These are phyloP conservation scores for Globisporangium barbulae DNA, from an alignment of 352 stramenopile species.

Conservation along the genomic window DNA sequence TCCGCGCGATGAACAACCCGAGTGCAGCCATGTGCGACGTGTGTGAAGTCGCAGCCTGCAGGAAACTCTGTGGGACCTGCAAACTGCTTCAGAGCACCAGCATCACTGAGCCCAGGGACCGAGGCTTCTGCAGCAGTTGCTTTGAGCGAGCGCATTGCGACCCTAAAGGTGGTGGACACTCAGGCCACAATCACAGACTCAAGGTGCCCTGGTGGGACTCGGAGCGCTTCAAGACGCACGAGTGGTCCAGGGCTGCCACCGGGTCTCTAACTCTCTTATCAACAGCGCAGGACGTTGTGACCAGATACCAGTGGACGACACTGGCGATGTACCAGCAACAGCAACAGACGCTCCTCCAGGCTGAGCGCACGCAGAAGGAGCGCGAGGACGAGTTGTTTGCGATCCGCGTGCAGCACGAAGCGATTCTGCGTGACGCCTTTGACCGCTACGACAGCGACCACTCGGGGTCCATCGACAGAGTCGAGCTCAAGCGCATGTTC, in stretches of 20 bases:
- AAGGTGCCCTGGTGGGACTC: constrained; percentile 27
- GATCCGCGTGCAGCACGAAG: constrained; percentile 34
- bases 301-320: constrained; percentile 30
- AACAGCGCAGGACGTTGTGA: constrained; percentile 15
- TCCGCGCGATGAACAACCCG: constrained; percentile 19
- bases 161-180: background rate
- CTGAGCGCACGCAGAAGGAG: constrained; percentile 15
- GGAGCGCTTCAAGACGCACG: constrained; percentile 19
- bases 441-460: constrained; percentile 38
- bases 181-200: background rate
- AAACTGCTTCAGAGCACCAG: background rate
- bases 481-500: constrained; percentile 41
- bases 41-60: constrained; percentile 24
- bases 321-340: background rate
- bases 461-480: constrained; percentile 34
- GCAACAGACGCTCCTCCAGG: constrained; percentile 3
- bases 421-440: constrained; percentile 43
- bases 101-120: background rate
- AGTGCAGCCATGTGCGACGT: constrained; percentile 18
- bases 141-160: constrained; percentile 26
- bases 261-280: too few species aligned
- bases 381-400: constrained; percentile 28
- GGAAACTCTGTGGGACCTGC: constrained; percentile 23
- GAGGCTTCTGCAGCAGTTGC: constrained; percentile 19
- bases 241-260: constrained; percentile 14